Percentiles rank a stretch among this genome's conserved stretches.
These are phyloP conservation scores for Chaetomium sp. DNA, from an alignment of 2,329 filamentous ascomycete genomes.

Conservation along the genomic window DNA sequence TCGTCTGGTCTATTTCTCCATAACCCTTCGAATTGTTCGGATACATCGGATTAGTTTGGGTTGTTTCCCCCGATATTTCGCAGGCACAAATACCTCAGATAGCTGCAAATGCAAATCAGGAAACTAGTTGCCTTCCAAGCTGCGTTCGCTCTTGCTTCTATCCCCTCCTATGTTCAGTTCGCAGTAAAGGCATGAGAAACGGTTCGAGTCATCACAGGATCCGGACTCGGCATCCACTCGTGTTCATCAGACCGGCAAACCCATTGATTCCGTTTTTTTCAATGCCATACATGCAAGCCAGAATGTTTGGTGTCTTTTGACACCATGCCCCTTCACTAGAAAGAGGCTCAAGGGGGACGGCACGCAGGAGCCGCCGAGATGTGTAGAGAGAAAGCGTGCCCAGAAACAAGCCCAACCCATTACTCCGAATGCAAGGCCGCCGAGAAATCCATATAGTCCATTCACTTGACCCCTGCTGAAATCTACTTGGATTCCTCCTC, in stretches of 20 bases:
- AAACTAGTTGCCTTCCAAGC: background rate
- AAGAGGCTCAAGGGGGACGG: constrained; percentile 8
- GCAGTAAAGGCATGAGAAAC: background rate
- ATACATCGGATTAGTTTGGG: too few relatives aligned
- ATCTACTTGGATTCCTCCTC: constrained; percentile 48
- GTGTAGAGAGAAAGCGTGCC: constrained; percentile 24
- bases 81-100: background rate
- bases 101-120: background rate
- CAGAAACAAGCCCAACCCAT: constrained; percentile 48
- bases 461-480: constrained; percentile 41
- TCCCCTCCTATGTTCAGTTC: background rate
- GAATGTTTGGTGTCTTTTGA: constrained; percentile 24
- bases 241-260: constrained; percentile 22
- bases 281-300: constrained; percentile 47
- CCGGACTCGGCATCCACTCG: background rate
- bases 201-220: background rate
- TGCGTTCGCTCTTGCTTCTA: background rate
- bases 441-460: constrained; percentile 37
- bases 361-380: constrained; percentile 23
- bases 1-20: constrained; percentile 16
- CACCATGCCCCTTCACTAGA: constrained; percentile 17
- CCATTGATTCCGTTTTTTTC: constrained; percentile 45
- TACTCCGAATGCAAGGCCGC: constrained; percentile 51
- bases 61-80: too few relatives aligned
- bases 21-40: constrained; percentile 4